These are phyloP conservation scores for Mycena vulgaris DNA, from an alignment of 768 basidiomycete genomes.

Conservation along the genomic window DNA sequence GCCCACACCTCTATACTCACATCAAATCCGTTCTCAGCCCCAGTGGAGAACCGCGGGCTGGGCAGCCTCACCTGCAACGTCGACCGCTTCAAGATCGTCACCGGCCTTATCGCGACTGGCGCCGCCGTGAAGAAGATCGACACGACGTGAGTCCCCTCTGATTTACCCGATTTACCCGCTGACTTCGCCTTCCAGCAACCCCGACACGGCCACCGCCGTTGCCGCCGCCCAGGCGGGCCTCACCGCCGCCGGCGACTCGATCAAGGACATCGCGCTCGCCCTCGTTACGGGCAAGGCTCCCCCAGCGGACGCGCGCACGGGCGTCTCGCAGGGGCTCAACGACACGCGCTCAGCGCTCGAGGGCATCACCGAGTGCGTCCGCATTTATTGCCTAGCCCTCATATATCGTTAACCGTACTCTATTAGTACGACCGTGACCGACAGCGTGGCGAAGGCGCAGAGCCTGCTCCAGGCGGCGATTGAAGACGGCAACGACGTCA, in stretches of 20 bases:
- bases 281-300: constrained; percentile 37
- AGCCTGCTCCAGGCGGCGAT: constrained; percentile 12
- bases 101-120: constrained; percentile 40
- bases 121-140: constrained; percentile 40
- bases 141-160: constrained; percentile 28
- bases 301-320: constrained; percentile 30
- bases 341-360: constrained; percentile 35
- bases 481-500: constrained; percentile 26
- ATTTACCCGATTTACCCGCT: neutral
- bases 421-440: constrained; percentile 8
- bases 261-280: constrained; percentile 35
- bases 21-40: constrained; percentile 5
- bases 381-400: neutral
- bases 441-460: constrained; percentile 13
- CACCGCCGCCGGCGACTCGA: constrained; percentile 23
- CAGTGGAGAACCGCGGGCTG: constrained; percentile 45
- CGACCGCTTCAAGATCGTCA: constrained; percentile 49
- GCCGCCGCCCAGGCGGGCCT: constrained; percentile 33
- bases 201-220: constrained; percentile 29
- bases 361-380: constrained; percentile 26
- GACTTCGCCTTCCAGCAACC: constrained; percentile 21
- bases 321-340: constrained; percentile 33
- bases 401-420: neutral
- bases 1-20: neutral
- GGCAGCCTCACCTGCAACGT: constrained; percentile 52